These are phyloP conservation scores for Salicornia ramosissima DNA, from an alignment of 148 eudicot genomes.

Conservation along the genomic window DNA sequence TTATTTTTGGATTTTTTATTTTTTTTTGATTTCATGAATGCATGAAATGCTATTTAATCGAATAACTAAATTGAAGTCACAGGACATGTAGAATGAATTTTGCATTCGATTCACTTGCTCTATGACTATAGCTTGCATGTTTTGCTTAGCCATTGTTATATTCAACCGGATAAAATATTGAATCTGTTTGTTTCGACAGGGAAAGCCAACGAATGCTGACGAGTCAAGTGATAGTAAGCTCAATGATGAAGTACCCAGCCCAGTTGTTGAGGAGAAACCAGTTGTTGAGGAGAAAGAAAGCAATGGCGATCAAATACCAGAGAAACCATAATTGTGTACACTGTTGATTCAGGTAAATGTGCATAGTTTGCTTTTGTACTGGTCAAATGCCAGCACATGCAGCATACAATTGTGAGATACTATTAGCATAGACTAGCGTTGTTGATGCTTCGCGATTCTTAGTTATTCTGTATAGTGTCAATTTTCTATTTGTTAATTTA, in stretches of 20 bases:
- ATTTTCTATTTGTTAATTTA: conserved; percentile 19
- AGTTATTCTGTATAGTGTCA: conserved; percentile 21
- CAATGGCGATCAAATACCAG: conserved; percentile 32
- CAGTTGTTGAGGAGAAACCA: conserved; percentile 22
- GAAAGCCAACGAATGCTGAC: conserved; percentile 30
- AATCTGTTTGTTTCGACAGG: conserved; percentile 33
- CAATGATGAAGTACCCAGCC: conserved; percentile 26
- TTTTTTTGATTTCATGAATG: neutral
- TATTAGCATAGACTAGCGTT: conserved; percentile 10
- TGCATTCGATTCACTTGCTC: neutral
- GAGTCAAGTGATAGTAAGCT: conserved; percentile 40
- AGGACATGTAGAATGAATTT: neutral
- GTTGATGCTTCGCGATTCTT: conserved; percentile 9
- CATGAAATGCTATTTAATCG: neutral
- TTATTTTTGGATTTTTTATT: no score
- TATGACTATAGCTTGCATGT: neutral
- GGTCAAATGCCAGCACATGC: conserved; percentile 8
- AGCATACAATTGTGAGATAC: conserved; percentile 7
- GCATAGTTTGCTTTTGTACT: conserved; percentile 13
- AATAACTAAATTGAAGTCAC: neutral
- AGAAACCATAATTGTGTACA: conserved; percentile 24
- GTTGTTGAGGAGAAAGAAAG: conserved; percentile 29
- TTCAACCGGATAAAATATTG: neutral
- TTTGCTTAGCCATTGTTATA: neutral
- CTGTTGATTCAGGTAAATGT: conserved; percentile 15